Base-by-base conservation (phyloP, 768 basidiomycete genomes). In the Hericium coralloides region DNA sequence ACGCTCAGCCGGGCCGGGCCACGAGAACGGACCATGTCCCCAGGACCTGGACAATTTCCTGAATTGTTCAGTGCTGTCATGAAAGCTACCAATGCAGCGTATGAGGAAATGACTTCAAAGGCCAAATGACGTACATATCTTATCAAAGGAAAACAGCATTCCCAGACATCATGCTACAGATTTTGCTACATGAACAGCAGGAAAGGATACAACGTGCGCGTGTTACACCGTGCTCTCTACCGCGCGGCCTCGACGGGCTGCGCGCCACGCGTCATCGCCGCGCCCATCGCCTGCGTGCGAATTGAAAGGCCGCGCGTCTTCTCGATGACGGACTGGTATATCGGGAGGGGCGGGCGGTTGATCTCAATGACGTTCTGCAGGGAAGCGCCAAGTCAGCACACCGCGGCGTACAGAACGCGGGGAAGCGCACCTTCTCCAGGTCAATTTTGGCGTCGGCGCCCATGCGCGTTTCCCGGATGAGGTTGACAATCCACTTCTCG, bases 401-500 rank as follows among this genome's bases (percentile, higher is more conserved):
- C 26, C 51, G 25, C 23, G 53, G 14, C 10, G 8, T 50, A 50
- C 26, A 49, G 37, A 37, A 17, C 17, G 22, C 22, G 18, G 43
- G 36, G 31, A 52, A 49, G 50, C 74, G 39, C 59, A 90, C 93
- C 78, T 95, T 93, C 72, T 95, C 93, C 25, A 98, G 78, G 70
- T 98, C 95, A 59, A 98, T 98, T 75, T 95, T 97, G 53, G 95
- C 95, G 64, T 98, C 95, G 1, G 91, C 87, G 14, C 92, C 92
- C 88, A 95, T 92, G 49, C 93, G 82, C 6, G 95, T 95, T 72
- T 98, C 97, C 37, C 97, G 85, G 65, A 98, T 97, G 59, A 98
- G 87, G 76, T 98, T 98, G 65, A 98, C 97, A 60, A 98, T 95
- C 95, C 95, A 99, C 66, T 95, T 95, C 69, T 99, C 97, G 52